Conservation (phyloP, 345 rosid species). For the Abelmoschus esculentus region DNA sequence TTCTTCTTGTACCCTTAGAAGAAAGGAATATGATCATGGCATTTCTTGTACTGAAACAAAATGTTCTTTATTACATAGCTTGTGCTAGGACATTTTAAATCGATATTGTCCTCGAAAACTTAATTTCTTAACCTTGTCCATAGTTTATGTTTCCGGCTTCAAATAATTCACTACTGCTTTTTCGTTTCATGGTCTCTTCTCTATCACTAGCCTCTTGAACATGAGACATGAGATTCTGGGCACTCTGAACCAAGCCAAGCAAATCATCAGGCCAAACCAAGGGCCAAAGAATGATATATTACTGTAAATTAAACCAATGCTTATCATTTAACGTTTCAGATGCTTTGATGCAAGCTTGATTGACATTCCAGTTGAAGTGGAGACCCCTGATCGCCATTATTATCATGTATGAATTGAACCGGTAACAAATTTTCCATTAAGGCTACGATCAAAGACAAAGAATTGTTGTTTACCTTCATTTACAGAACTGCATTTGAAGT, state of each 20-base stretch:
- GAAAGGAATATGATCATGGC: neutral
- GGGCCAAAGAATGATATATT: neutral
- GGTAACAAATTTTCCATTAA: neutral
- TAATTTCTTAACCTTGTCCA: neutral
- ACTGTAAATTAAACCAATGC: neutral
- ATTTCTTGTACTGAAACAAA: neutral
- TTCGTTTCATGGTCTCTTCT: neutral
- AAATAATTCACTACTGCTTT: neutral
- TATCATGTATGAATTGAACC: conserved; percentile 57
- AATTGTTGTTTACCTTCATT: neutral
- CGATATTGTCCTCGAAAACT: neutral
- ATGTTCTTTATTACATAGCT: neutral
- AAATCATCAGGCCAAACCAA: neutral
- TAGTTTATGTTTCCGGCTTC: no score
- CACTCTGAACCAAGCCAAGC: neutral
- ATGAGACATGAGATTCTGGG: neutral
- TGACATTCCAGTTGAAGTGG: conserved; percentile 87
- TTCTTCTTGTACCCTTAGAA: neutral
- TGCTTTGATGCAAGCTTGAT: conserved; percentile 82
- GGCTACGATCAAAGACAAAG: neutral
- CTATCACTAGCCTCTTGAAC: neutral
- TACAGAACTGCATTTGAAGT: neutral
- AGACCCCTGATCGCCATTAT: conserved; percentile 76
- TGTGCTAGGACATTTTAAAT: neutral
- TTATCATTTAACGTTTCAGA: conserved; percentile 28